These are phyloP conservation scores for Phanerodontia chrysosporium DNA, from an alignment of 768 basidiomycete genomes.

Conservation along the genomic window DNA sequence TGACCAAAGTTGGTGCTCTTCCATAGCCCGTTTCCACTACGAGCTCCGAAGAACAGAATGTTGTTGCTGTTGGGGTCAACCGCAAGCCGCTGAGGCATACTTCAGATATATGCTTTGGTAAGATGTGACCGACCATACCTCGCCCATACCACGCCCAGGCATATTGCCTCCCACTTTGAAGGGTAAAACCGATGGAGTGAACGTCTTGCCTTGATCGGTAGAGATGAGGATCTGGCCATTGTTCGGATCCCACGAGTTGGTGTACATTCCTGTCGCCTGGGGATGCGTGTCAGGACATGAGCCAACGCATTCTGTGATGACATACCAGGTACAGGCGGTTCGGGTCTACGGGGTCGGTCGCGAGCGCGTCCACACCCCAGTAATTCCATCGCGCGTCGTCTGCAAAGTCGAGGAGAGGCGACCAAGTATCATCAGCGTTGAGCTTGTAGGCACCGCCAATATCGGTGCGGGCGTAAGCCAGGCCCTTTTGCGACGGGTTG, in stretches of 20 bases:
- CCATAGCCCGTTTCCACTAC: slow-evolving; percentile 62
- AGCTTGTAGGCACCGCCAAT: slow-evolving; percentile 64
- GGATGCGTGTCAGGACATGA: not conserved
- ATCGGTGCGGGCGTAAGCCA: slow-evolving; percentile 65
- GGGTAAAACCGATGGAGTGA: slow-evolving; percentile 45
- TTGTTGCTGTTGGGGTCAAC: slow-evolving; percentile 61
- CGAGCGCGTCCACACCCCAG: slow-evolving; percentile 43
- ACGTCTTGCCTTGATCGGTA: slow-evolving; percentile 55
- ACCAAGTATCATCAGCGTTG: slow-evolving; percentile 59
- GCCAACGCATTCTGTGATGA: not conserved
- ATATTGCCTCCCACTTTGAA: slow-evolving; percentile 71
- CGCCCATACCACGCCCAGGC: slow-evolving; percentile 67
- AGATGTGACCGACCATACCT: slow-evolving; percentile 29
- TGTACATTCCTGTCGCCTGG: slow-evolving; percentile 58
- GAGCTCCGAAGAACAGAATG: slow-evolving; percentile 60
- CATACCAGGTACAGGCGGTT: slow-evolving; percentile 49
- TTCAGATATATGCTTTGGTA: not conserved
- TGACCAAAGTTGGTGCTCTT: slow-evolving; percentile 57
- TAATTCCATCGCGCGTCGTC: slow-evolving; percentile 47
- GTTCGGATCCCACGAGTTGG: slow-evolving; percentile 59
- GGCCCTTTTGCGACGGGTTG: slow-evolving; percentile 54
- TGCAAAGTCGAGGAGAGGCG: slow-evolving; percentile 55
- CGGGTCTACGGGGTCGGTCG: slow-evolving; percentile 56
- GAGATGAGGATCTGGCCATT: slow-evolving; percentile 62
- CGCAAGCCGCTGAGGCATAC: slow-evolving; percentile 43